These are phyloP conservation scores for Syncephalis fuscata DNA, from an alignment of 371 early-diverging fungal species.

Conservation along the genomic window DNA sequence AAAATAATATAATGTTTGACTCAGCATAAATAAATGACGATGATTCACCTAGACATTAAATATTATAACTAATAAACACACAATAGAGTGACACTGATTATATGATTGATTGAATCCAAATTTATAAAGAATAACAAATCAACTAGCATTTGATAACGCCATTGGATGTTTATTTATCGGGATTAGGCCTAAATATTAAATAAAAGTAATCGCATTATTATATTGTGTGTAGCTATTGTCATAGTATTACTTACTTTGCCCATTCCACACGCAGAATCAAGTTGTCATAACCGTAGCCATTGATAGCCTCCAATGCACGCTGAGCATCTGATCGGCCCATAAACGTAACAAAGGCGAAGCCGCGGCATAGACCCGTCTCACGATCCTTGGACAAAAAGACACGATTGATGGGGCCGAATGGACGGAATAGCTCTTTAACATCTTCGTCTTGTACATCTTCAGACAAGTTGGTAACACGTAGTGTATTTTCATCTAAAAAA, in stretches of 20 bases:
- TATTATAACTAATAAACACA: no score
- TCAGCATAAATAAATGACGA: no score
- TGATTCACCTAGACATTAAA: no score
- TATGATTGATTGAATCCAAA: no score
- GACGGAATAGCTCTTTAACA: slow-evolving; percentile 71
- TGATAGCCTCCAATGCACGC: slow-evolving; percentile 63
- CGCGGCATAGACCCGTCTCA: slow-evolving; percentile 75
- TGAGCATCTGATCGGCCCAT: slow-evolving; percentile 64
- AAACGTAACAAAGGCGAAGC: slow-evolving; percentile 91
- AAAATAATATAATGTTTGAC: no score
- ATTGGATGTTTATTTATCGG: no score
- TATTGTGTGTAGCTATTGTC: no score
- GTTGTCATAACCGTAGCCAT: slow-evolving; percentile 89
- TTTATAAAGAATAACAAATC: no score
- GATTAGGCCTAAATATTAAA: no score
- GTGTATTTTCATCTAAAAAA: slow-evolving; percentile 53
- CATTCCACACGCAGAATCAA: slow-evolving; percentile 85
- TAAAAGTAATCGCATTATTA: no score
- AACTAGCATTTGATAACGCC: no score
- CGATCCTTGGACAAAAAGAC: slow-evolving; percentile 77
- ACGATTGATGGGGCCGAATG: slow-evolving; percentile 65
- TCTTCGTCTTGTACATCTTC: slow-evolving; percentile 83
- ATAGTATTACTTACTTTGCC: slow-evolving; percentile 25
- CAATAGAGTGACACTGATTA: no score
- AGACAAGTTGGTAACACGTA: slow-evolving; percentile 92